Base-by-base conservation (phyloP, 495 filamentous ascomycete genomes). In the Halenospora varia region DNA sequence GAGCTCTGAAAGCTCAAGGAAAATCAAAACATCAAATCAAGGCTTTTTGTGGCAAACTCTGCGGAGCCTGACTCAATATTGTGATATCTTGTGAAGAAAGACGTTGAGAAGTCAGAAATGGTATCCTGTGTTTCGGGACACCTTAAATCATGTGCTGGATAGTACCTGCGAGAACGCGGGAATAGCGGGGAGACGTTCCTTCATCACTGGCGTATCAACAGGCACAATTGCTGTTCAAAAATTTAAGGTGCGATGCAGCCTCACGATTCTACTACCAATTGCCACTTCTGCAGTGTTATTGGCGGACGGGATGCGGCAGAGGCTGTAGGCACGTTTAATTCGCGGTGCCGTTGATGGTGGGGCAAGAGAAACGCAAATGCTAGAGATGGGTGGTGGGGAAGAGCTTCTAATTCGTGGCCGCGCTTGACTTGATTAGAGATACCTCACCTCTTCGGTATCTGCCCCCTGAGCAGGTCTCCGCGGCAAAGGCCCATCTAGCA, bases 91-190 rank as follows among this genome's bases (percentile, higher is more conserved):
- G n/a, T 49, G 42, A 54, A 23, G 40, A 51, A 51, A 25, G 60
- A 56, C 55, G 60, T 62, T 55, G 39, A 59, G 55, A 56, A 48
- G 18, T 23, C 46, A 24, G 17, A 19, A 41, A 25, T 24, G 23
- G 44, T 58, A 45, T 54, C 45, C 52, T 42, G 18, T 24, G 41
- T 15, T 6, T 56, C 53, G 55, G 61, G 56, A 44, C 55, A 44
- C 22, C 10, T 47, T 45, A 25, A 42, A 55, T 56, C 61, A 63
- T 55, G 52, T 63, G 61, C 45, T 45, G 46, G 55, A 19, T 35
- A 41, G 26, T 61, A 11, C 40, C 41, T 59, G 60, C 49, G 54
- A 46, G 19, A 25, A 9, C 10, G 20, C 42, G 50, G 55, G 44
- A 10, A 25, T 17, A 10, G 20, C 42, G 49, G 55, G 50, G 18